A percentile compares a stretch with the other conserved stretches of the same genome.
These are phyloP conservation scores for Lobosporangium transversale DNA, from an alignment of 192 early-diverging fungal species.

Conservation along the genomic window DNA sequence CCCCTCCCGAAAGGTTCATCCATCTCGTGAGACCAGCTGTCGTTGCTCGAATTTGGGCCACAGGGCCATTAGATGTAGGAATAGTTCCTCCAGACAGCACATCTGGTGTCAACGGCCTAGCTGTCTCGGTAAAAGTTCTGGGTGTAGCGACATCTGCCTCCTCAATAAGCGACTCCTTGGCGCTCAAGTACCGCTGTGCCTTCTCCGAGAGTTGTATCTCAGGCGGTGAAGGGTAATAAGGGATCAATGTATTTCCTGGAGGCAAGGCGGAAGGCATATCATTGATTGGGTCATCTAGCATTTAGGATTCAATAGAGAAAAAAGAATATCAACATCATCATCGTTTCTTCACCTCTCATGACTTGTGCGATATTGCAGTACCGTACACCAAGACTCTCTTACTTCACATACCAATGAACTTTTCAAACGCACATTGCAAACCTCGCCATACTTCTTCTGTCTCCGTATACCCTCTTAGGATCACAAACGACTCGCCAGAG, in stretches of 20 bases:
- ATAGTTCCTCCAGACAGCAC: not conserved
- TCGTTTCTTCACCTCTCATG: no score
- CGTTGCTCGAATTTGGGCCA: slow-evolving; percentile 31
- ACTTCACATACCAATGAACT: slow-evolving; percentile 41
- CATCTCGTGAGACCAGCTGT: slow-evolving; percentile 29
- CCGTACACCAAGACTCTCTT: no score
- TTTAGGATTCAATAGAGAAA: not conserved
- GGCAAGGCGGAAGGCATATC: slow-evolving; percentile 27
- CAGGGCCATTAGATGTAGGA: slow-evolving; percentile 5
- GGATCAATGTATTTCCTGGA: slow-evolving; percentile 40
- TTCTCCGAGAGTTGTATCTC: slow-evolving; percentile 42
- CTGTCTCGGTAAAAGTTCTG: slow-evolving; percentile 22
- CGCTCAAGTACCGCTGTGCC: slow-evolving; percentile 20
- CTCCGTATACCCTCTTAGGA: slow-evolving; percentile 43
- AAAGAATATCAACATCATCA: no score
- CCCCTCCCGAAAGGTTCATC: slow-evolving; percentile 45
- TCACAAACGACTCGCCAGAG: not conserved
- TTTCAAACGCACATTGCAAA: slow-evolving; percentile 24
- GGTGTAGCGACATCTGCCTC: slow-evolving; percentile 29
- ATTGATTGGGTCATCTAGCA: slow-evolving; percentile 22
- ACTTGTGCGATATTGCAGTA: no score
- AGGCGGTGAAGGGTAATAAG: slow-evolving; percentile 17
- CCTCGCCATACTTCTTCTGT: slow-evolving; percentile 43
- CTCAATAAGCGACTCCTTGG: slow-evolving; percentile 31
- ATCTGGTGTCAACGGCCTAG: slow-evolving; percentile 25